Evolutionary conservation across 306 rosid species (phyloP), one percentile per base, ranked within the genome.

Genomic region (Spatholobus suberectus): DNA sequence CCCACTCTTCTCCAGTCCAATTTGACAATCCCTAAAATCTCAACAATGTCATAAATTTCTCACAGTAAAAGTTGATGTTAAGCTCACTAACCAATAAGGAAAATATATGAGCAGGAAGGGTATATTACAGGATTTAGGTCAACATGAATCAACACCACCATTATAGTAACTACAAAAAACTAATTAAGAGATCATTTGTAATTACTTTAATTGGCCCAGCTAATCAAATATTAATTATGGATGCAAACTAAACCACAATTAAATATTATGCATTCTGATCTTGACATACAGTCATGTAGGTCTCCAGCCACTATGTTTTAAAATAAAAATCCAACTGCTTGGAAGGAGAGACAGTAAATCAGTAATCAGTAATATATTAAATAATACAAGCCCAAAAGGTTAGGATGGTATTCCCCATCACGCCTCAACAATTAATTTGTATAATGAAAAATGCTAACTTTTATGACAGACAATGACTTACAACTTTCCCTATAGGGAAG

Each of bases 401-500:
- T 44, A 27, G 57, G 54, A 57, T 23, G 62, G 10, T 38, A 70
- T 46, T 74, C 66, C 41, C n/a, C 20, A 70, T 26, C 81, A 70
- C 14, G 68, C 51, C 75, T 46, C 69, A 59, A 57, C 44, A 74
- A 59, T 57, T 82, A 37, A 49, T 78, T 66, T 79, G 37, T 41
- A 51, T 23, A 34, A 24, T 84, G 12, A 44, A 65, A 70, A 79
- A 75, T 38, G 75, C 29, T 37, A 83, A 59, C 61, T 61, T 71
- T 66, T 70, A 18, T 4, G 35, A 20, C 41, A 81, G 51, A 57
- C 61, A 58, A 43, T 63, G 52, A 88, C 99, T 90, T 91, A 95
- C 99, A 77, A 89, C 79, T 90, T 90, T 92, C 73, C 96, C 96
- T 5, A 96, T 89, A 67, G 94, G 96, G 74, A 96, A 95, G 82